These are phyloP conservation scores for Nematocida minor DNA, from an alignment of 371 early-diverging fungal species.

Conservation along the genomic window DNA sequence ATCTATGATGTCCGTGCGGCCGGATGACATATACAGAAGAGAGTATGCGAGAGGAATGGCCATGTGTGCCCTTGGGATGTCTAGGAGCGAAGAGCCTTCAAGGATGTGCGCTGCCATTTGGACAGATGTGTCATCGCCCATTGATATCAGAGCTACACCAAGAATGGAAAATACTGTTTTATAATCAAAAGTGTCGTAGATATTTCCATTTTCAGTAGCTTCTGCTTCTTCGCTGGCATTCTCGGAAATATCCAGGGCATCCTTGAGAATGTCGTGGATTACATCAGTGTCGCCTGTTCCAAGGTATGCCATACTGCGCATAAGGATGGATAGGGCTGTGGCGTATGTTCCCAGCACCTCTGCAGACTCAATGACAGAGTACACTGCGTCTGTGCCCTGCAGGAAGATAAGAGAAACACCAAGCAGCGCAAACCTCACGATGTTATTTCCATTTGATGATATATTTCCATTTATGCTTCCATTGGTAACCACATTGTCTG, in stretches of 20 bases:
- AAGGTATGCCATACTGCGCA: slow-evolving; percentile 50
- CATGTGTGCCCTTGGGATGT: slow-evolving; percentile 41
- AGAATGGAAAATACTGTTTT: slow-evolving; percentile 53
- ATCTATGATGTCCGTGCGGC: slow-evolving; percentile 79
- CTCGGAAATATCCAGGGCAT: slow-evolving; percentile 53
- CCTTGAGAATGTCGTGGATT: slow-evolving; percentile 57
- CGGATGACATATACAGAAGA: slow-evolving; percentile 78
- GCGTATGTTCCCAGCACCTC: slow-evolving; percentile 21
- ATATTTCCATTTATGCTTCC: too few species aligned
- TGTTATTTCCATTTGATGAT: slow-evolving; percentile 47
- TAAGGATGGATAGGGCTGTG: slow-evolving; percentile 39
- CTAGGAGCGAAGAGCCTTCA: slow-evolving; percentile 56
- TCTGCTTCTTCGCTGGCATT: too few species aligned
- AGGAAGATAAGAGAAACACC: slow-evolving; percentile 60
- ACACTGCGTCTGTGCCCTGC: slow-evolving; percentile 37
- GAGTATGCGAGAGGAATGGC: slow-evolving; percentile 46
- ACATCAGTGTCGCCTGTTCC: slow-evolving; percentile 56
- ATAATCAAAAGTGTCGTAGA: too few species aligned
- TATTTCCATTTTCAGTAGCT: background rate
- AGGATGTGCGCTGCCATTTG: slow-evolving; percentile 58
- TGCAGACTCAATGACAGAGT: slow-evolving; percentile 27
- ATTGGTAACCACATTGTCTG: too few species aligned
- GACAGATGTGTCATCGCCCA: slow-evolving; percentile 57
- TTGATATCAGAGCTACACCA: slow-evolving; percentile 52
- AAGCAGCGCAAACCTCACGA: slow-evolving; percentile 50